These are phyloP conservation scores for Dipteronia sinensis DNA, from an alignment of 345 rosid genomes.

Conservation along the genomic window DNA sequence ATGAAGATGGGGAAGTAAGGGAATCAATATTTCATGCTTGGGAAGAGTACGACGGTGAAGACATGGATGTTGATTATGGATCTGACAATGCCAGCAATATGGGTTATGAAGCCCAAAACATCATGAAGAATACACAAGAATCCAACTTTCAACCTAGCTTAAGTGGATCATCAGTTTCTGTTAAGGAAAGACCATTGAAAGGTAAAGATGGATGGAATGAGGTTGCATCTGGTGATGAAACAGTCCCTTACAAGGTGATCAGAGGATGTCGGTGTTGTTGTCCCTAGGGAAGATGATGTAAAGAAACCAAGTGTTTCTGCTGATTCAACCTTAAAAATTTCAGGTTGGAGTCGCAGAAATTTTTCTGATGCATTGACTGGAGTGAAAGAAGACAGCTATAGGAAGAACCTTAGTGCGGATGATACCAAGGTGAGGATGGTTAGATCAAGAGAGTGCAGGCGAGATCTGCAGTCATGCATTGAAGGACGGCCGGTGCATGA, in stretches of 20 bases:
- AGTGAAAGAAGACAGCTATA: neutral
- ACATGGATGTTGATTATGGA: constrained; percentile 21
- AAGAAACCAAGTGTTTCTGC: constrained; percentile 4
- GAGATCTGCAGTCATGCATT: neutral
- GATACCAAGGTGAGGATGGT: neutral
- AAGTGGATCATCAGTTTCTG: constrained; percentile 14
- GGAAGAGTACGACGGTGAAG: constrained; percentile 22
- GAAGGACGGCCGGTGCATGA: neutral
- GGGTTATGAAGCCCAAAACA: constrained; percentile 9
- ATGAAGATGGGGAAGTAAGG: constrained; percentile 32
- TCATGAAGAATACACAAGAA: constrained; percentile 12
- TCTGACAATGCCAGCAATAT: constrained; percentile 19
- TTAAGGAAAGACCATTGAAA: constrained; percentile 12
- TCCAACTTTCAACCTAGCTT: constrained; percentile 6
- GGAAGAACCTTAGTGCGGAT: neutral
- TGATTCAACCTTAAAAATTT: constrained; percentile 9
- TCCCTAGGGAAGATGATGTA: neutral
- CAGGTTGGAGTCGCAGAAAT: neutral
- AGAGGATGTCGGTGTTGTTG: neutral
- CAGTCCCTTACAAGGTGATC: constrained; percentile 1
- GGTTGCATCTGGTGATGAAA: constrained; percentile 6
- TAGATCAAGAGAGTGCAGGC: constrained; percentile 9
- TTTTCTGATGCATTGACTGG: constrained; percentile 14
- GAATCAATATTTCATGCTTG: constrained; percentile 23
- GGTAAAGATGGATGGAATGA: constrained; percentile 12